A percentile compares a stretch with the other conserved stretches of the same genome.
Conservation (phyloP, 2,329 filamentous ascomycete species). For the Colletotrichum orchidophilum region DNA sequence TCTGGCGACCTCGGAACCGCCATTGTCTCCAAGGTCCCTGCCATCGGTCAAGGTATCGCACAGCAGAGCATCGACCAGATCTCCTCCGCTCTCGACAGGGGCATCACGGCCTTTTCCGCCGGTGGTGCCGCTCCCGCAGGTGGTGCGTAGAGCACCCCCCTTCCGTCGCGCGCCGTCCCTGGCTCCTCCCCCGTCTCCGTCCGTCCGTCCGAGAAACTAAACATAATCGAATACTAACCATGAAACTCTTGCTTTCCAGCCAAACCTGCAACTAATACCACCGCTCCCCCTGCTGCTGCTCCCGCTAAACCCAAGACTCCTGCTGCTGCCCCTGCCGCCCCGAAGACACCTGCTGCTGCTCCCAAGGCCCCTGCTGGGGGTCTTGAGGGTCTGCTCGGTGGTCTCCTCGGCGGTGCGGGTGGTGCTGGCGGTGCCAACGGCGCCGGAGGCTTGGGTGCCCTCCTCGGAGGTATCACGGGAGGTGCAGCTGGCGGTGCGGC, state of each 20-base stretch:
- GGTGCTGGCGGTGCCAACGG: slow-evolving; percentile 9
- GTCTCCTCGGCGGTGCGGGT: slow-evolving; percentile 6
- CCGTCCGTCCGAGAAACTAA: not conserved
- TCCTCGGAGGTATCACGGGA: slow-evolving; percentile 6
- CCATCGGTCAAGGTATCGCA: slow-evolving; percentile 40
- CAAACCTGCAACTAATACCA: slow-evolving; percentile 4
- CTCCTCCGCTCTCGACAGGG: slow-evolving; percentile 35
- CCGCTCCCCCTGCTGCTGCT: slow-evolving; percentile 13
- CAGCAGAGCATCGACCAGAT: slow-evolving; percentile 39
- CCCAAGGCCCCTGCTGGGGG: slow-evolving; percentile 16
- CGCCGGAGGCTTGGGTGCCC: not conserved
- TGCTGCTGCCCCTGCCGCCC: not conserved
- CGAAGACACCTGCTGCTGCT: not conserved
- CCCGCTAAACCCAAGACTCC: not conserved
- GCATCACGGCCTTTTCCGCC: slow-evolving; percentile 32
- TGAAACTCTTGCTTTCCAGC: not conserved
- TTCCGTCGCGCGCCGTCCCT: slow-evolving; percentile 13
- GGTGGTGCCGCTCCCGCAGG: not conserved
- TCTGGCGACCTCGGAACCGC: slow-evolving; percentile 34
- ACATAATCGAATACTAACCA: slow-evolving; percentile 16
- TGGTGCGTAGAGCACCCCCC: slow-evolving; percentile 26
- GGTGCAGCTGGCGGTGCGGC: slow-evolving; percentile 9
- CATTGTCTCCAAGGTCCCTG: slow-evolving; percentile 40
- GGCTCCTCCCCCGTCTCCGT: not conserved
- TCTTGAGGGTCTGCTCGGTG: slow-evolving; percentile 9